Percentiles rank a stretch among this genome's conserved stretches.
phyloP scores from a whole-genome alignment of 2,329 filamentous ascomycete species.

The Xenoacremonium recifei region DNA sequence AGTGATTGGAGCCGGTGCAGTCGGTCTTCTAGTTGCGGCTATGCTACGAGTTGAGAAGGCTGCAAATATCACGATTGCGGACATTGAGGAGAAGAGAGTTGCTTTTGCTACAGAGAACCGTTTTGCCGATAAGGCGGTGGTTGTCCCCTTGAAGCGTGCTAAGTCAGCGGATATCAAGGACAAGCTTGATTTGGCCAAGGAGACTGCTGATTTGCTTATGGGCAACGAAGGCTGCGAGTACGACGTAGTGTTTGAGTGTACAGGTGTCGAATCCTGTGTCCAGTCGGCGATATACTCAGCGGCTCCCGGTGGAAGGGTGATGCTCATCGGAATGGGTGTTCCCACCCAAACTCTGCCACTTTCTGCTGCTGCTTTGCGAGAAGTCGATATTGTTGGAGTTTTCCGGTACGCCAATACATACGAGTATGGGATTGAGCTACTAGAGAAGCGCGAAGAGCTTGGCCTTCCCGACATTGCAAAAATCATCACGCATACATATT shows the following conservation, averaged over 20 bases:
- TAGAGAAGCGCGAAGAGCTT: slow-evolving; percentile 7
- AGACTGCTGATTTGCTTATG: slow-evolving; percentile 10
- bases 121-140: slow-evolving; percentile 27
- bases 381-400: slow-evolving; percentile 3
- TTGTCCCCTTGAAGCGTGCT: slow-evolving; percentile 12
- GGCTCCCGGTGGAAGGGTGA: slow-evolving; percentile 50
- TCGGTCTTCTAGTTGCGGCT: slow-evolving; percentile 35
- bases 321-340: slow-evolving; percentile 59
- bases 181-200: slow-evolving; percentile 20
- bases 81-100: slow-evolving; percentile 31
- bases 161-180: slow-evolving; percentile 11
- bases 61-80: slow-evolving; percentile 13
- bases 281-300: slow-evolving; percentile 25
- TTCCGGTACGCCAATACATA: slow-evolving; percentile 18
- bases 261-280: slow-evolving; percentile 15
- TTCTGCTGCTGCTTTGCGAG: slow-evolving; percentile 5
- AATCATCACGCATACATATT: slow-evolving; percentile 14
- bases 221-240: not conserved
- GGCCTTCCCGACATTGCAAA: slow-evolving; percentile 15
- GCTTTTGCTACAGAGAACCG: slow-evolving; percentile 32
- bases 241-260: slow-evolving; percentile 17
- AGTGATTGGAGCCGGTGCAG: slow-evolving; percentile 36
- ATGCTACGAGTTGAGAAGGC: slow-evolving; percentile 38
- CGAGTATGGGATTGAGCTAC: slow-evolving; percentile 14
- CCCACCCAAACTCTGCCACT: slow-evolving; percentile 55